These are phyloP conservation scores for Aspergillus incahuasiensis DNA, from an alignment of 495 filamentous ascomycete genomes.

Conservation along the genomic window DNA sequence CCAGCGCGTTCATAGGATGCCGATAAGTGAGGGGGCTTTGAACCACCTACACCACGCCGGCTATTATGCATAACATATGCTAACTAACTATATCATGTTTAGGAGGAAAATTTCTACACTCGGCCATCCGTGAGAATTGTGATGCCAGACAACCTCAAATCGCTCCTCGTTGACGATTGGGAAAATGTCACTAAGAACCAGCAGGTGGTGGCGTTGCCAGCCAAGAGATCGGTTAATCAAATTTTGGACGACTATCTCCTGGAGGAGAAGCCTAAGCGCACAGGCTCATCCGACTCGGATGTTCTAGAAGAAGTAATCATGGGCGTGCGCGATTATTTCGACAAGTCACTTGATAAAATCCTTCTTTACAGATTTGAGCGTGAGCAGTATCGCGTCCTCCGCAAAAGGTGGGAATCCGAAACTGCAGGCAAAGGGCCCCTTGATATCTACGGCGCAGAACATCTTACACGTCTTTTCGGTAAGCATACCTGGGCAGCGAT, in stretches of 20 bases:
- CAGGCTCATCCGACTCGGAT: conserved; percentile 62
- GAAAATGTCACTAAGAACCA: conserved; percentile 95
- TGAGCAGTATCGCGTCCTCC: conserved; percentile 70
- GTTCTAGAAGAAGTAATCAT: conserved; percentile 83
- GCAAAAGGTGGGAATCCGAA: conserved; percentile 54
- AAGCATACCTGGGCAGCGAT: conserved; percentile 25
- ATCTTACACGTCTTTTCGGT: conserved; percentile 85
- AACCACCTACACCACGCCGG: not conserved
- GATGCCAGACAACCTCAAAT: conserved; percentile 80
- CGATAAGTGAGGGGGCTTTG: not conserved
- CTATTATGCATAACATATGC: not conserved
- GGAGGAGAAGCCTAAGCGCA: conserved; percentile 62
- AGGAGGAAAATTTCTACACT: conserved; percentile 82
- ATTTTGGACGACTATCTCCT: conserved; percentile 76
- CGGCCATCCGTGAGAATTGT: conserved; percentile 77
- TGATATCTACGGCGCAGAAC: conserved; percentile 91
- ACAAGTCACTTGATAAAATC: conserved; percentile 77
- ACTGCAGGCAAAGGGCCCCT: conserved; percentile 58
- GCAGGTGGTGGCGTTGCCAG: conserved; percentile 77
- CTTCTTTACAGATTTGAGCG: conserved; percentile 91
- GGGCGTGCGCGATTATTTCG: conserved; percentile 87
- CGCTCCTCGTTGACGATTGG: conserved; percentile 94
- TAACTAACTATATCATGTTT: conserved; percentile 9
- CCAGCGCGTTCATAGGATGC: not conserved
- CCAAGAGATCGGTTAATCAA: conserved; percentile 63